Evolutionary conservation across 805 yeast genomes (phyloP).

Genomic region (Kazachstania taianensis): DNA sequence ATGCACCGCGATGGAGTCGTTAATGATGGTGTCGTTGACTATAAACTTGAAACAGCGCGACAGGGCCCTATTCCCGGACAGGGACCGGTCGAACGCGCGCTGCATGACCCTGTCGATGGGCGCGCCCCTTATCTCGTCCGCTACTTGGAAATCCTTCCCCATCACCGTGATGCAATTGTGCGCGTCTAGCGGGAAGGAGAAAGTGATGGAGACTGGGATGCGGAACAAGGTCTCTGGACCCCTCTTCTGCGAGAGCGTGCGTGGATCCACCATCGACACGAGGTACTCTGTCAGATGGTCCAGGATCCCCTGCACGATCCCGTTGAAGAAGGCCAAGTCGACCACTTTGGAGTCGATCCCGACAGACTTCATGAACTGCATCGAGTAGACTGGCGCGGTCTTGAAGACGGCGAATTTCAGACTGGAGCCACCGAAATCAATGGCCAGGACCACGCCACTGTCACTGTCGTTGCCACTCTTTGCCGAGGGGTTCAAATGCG

Average conservation of each 20-base stretch:
- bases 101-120: conserved; percentile 37
- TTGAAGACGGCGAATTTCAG: conserved; percentile 18
- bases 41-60: conserved; percentile 24
- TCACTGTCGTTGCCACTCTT: neutral
- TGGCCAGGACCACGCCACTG: conserved; percentile 11
- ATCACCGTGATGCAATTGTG: conserved; percentile 34
- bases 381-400: conserved; percentile 8
- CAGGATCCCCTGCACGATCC: conserved; percentile 13
- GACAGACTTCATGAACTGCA: conserved; percentile 8
- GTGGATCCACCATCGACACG: conserved; percentile 2
- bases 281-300: conserved; percentile 7
- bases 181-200: conserved; percentile 26
- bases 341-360: conserved; percentile 11
- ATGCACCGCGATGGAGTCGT: conserved; percentile 59
- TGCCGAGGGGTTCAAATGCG: conserved; percentile 2
- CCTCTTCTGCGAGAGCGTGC: neutral
- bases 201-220: conserved; percentile 26
- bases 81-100: conserved; percentile 18
- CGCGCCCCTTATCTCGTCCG: conserved; percentile 32
- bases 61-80: too few relatives aligned
- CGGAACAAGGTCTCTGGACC: too few relatives aligned
- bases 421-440: conserved; percentile 25
- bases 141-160: conserved; percentile 51
- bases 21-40: conserved; percentile 38
- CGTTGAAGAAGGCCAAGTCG: conserved; percentile 13